Percentiles rank a stretch among this genome's conserved stretches.
Conservation (phyloP, 208 protist genomes). For the Trypanosoma cruzi region DNA sequence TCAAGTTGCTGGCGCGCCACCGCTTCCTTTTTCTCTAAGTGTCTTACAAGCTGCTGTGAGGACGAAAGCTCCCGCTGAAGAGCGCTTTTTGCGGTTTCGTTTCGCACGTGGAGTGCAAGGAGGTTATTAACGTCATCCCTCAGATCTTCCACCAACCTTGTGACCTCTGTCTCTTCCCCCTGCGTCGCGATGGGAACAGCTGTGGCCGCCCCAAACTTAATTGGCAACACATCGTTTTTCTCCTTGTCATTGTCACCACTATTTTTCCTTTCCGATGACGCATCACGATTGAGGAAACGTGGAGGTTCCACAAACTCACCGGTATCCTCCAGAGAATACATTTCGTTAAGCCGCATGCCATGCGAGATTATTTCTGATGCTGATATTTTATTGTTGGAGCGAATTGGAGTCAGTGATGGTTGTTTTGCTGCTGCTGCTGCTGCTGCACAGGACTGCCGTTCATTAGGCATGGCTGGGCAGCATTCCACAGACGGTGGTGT, state of each 20-base stretch:
- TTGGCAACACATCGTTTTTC: not conserved
- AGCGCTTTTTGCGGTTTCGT: not conserved
- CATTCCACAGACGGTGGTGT: not conserved
- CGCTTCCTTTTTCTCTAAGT: constrained; percentile 12
- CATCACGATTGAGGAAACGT: not conserved
- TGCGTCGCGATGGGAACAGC: not conserved
- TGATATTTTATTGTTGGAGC: not conserved
- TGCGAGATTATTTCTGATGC: constrained; percentile 4
- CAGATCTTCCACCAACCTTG: constrained; percentile 6
- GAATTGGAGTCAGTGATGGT: no score
- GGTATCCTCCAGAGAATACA: constrained; percentile 8
- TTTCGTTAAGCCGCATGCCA: constrained; percentile 10
- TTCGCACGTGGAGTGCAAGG: constrained; percentile 18
- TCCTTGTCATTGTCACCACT: not conserved
- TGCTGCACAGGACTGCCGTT: not conserved
- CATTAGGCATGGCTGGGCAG: not conserved
- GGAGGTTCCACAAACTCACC: not conserved
- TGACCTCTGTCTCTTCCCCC: not conserved
- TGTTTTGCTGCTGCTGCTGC: not conserved
- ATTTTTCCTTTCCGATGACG: not conserved
- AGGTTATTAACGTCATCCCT: constrained; percentile 29
- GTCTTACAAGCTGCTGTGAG: not conserved
- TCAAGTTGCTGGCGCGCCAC: constrained; percentile 7
- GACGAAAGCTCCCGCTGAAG: constrained; percentile 21
- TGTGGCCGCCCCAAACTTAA: not conserved